These are phyloP conservation scores for Xylaria sp. DNA, from an alignment of 2,329 filamentous ascomycete genomes.

Conservation along the genomic window DNA sequence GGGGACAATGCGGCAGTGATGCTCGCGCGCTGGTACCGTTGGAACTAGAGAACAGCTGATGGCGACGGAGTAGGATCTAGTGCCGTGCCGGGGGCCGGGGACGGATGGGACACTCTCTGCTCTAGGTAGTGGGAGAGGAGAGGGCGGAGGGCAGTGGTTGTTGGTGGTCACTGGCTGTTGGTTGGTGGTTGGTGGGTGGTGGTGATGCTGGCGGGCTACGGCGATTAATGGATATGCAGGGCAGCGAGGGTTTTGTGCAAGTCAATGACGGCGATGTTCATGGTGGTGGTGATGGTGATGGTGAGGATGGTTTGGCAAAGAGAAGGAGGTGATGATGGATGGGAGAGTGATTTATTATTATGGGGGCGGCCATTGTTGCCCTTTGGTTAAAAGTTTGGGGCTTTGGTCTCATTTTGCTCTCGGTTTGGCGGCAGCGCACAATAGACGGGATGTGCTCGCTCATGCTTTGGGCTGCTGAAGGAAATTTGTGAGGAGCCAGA, in stretches of 20 bases:
- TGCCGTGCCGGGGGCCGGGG: constrained; percentile 12
- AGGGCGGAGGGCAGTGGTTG: neutral
- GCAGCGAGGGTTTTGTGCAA: constrained; percentile 32
- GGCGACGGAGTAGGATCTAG: constrained; percentile 21
- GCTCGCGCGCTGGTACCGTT: constrained; percentile 18
- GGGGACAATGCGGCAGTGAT: constrained; percentile 25
- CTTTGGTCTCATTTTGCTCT: constrained; percentile 52
- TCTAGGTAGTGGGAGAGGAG: neutral
- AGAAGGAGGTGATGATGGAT: constrained; percentile 41
- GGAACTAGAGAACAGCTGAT: constrained; percentile 15
- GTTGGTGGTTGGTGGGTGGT: constrained; percentile 21
- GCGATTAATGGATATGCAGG: constrained; percentile 35
- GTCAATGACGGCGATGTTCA: constrained; percentile 34
- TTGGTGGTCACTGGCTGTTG: neutral
- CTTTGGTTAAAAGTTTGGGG: constrained; percentile 50
- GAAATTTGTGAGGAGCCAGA: constrained; percentile 44
- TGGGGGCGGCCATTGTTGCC: constrained; percentile 52
- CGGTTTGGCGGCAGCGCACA: constrained; percentile 46
- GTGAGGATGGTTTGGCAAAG: constrained; percentile 32
- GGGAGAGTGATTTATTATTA: constrained; percentile 47
- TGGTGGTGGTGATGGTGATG: constrained; percentile 33
- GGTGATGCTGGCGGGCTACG: constrained; percentile 35
- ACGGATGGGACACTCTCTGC: neutral
- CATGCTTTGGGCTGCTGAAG: constrained; percentile 45
- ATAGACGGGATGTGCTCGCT: constrained; percentile 45